Conservation (phyloP, 2,329 filamentous ascomycete genomes). For the Lecanicillium sp. region DNA sequence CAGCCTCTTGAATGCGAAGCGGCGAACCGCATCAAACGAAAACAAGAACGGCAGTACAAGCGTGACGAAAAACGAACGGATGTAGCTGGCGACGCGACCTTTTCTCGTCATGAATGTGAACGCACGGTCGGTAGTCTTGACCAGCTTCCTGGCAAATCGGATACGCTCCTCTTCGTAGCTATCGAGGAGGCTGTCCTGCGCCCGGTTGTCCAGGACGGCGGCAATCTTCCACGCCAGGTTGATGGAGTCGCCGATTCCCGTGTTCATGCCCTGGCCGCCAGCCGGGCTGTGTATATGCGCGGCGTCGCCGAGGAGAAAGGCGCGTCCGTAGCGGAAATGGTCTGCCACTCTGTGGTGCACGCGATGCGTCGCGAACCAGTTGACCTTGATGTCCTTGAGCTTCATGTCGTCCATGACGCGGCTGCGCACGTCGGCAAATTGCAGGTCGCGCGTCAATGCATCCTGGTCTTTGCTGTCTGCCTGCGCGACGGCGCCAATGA, state of each 20-base stretch:
- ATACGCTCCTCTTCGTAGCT: constrained; percentile 23
- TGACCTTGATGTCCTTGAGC: background rate
- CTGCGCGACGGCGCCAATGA: constrained; percentile 5
- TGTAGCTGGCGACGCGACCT: background rate
- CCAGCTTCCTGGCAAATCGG: background rate
- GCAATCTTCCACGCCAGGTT: constrained; percentile 32
- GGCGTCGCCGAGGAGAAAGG: constrained; percentile 30
- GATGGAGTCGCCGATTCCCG: constrained; percentile 28
- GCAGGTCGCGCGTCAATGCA: background rate
- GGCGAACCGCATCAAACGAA: background rate
- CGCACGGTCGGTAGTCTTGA: background rate
- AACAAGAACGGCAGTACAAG: constrained; percentile 1
- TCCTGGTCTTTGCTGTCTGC: background rate
- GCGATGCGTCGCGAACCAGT: constrained; percentile 12
- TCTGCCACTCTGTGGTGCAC: constrained; percentile 9
- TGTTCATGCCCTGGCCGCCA: constrained; percentile 34
- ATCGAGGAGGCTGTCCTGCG: constrained; percentile 15
- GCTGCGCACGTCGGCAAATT: constrained; percentile 9
- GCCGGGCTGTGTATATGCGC: constrained; percentile 31
- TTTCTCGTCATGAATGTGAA: constrained; percentile 2
- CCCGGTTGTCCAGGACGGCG: constrained; percentile 19
- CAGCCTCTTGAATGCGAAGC: background rate
- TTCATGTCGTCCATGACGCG: constrained; percentile 7
- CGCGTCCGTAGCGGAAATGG: constrained; percentile 23
- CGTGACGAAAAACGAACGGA: background rate